Evolutionary conservation across 768 basidiomycete genomes (phyloP), one percentile per base, ranked within the genome.

Genomic region (Daedaleopsis nitida): DNA sequence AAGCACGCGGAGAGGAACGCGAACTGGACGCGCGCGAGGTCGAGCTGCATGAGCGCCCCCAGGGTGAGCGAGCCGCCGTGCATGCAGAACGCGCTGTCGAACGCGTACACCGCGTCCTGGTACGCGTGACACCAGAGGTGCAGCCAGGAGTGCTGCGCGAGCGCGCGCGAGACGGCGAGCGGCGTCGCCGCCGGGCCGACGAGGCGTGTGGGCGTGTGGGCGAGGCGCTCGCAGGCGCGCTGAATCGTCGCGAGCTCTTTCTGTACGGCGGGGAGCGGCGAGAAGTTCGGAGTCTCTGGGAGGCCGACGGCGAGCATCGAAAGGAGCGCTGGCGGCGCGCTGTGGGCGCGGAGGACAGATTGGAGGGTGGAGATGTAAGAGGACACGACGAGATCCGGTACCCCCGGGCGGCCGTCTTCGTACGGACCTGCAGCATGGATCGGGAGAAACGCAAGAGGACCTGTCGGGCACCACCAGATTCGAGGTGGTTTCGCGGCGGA

Each of bases 391-490:
- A 56, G 45, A 21, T 56, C 55, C 9, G 35, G 44, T 9, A 56
- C 32, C 1, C 55, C 55, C 3, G 55, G 55, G 14, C 34, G 42
- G n/a, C 48, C 44, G 27, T n/a, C 55, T 6, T 37, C 32, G 45
- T 56, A 56, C 8, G 55, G 55, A 5, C 55, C 55, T 2, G 55
- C 55, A 10, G 55, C 55, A 32, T 56, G 55, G 32, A 56, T 56
- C 12, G 55, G 55, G 10, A 56, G 32, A 32, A 47, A 19, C 17
- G 55, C 43, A 1, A 56, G 55, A 6, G 55, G 55, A 7, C 55
- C 55, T 11, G 55, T 47, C 11, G 45, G 55, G 13, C 55, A 56
- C 55, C 55, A 56, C 55, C 55, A 56, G 13, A 56, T 23, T n/a
- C 55, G 44, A 32, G 27, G 27, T 7, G 27, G 27, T 3, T 32